phyloP scores from a whole-genome alignment of 2,329 filamentous ascomycete genomes.

The Diaporthe citriasiana region DNA sequence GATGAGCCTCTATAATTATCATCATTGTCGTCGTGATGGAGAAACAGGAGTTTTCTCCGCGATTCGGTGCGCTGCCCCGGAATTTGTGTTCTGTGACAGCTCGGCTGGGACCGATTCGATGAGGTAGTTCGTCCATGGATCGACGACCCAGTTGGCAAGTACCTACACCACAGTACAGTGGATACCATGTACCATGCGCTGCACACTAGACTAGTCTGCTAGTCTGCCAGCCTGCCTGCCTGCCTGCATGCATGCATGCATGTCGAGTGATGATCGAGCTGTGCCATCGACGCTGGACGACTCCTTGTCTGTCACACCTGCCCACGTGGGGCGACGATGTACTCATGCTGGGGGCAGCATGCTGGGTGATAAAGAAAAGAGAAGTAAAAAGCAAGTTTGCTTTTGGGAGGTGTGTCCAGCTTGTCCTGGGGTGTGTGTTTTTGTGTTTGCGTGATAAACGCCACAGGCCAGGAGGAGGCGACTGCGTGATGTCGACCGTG shows the following conservation, averaged over 20 bases:
- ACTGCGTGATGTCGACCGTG: background rate
- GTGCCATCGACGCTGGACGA: background rate
- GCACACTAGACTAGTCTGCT: background rate
- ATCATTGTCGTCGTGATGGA: conserved; percentile 1
- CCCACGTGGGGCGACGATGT: conserved; percentile 9
- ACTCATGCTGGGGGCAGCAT: background rate
- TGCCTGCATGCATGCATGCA: background rate
- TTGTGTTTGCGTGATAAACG: background rate
- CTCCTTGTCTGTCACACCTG: background rate
- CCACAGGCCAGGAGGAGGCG: background rate
- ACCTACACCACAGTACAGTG: too few species aligned
- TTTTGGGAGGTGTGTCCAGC: conserved; percentile 2
- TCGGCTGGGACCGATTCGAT: conserved; percentile 29
- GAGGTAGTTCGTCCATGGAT: background rate
- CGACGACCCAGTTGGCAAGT: conserved; percentile 6
- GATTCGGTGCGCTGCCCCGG: conserved; percentile 4
- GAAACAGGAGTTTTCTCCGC: conserved; percentile 16
- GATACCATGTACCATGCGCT: background rate
- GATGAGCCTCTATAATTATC: conserved; percentile 19
- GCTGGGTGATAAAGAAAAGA: background rate
- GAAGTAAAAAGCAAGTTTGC: conserved; percentile 9
- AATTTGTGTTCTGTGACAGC: conserved; percentile 18
- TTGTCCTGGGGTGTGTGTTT: background rate
- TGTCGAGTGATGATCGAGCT: conserved; percentile 5
- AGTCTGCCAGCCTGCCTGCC: background rate